Evolutionary conservation across 2,329 filamentous ascomycete species (phyloP).

Genomic region (Escovopsis sp.): DNA sequence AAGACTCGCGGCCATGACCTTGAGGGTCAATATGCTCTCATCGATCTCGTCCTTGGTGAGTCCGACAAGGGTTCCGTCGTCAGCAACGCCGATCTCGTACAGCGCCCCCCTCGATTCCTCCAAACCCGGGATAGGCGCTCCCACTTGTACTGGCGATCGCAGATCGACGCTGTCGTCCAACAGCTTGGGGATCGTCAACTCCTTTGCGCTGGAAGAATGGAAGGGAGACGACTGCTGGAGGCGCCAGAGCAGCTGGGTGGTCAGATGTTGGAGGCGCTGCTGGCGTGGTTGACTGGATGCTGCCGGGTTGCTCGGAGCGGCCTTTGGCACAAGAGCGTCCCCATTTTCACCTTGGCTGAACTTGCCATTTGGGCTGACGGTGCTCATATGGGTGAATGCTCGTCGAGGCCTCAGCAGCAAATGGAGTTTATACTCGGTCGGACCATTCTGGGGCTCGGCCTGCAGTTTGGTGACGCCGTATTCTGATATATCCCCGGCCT

Average conservation of each 20-base stretch:
- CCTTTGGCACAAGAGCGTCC: conserved; percentile 6
- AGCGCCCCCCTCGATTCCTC: conserved; percentile 87
- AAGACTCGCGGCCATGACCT: conserved; percentile 82
- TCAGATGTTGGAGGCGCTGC: conserved; percentile 75
- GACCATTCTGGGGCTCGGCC: conserved; percentile 84
- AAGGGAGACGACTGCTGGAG: conserved; percentile 89
- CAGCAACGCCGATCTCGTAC: conserved; percentile 92
- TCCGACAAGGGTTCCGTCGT: conserved; percentile 83
- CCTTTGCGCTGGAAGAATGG: conserved; percentile 64
- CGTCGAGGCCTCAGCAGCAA: conserved; percentile 67
- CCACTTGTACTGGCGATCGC: conserved; percentile 31
- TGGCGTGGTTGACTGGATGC: conserved; percentile 58
- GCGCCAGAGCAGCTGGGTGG: conserved; percentile 88
- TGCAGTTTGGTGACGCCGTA: conserved; percentile 63
- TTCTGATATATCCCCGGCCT: conserved; percentile 34
- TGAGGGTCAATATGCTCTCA: conserved; percentile 73
- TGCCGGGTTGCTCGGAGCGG: conserved; percentile 17
- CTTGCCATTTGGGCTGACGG: conserved; percentile 16
- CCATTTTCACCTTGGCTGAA: conserved; percentile 2
- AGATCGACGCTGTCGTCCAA: conserved; percentile 46
- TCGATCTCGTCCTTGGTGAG: conserved; percentile 82
- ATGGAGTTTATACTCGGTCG: conserved; percentile 94
- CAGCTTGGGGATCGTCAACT: conserved; percentile 59
- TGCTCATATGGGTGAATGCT: conserved; percentile 58
- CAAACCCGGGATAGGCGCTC: conserved; percentile 57